These are phyloP conservation scores for Ustilago curta DNA, from an alignment of 1,284 basidiomycete genomes.

Conservation along the genomic window DNA sequence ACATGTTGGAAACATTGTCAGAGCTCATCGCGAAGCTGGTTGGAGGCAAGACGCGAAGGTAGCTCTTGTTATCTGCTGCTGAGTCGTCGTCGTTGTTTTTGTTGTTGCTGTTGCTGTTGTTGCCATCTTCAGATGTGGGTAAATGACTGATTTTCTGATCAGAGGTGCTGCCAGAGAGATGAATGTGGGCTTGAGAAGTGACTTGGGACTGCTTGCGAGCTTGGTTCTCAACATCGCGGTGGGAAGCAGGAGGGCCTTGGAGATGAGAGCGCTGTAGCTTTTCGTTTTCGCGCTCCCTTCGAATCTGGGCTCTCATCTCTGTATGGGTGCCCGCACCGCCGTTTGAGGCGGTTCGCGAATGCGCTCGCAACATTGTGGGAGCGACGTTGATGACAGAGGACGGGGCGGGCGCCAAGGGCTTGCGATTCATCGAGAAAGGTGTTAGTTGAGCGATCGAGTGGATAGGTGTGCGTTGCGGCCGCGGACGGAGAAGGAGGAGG, in stretches of 20 bases:
- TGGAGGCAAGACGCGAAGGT: conserved; percentile 31
- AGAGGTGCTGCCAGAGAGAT: conserved; percentile 30
- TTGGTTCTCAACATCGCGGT: conserved; percentile 6
- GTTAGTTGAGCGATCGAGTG: background rate
- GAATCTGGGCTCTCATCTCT: conserved; percentile 50
- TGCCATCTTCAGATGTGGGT: conserved; percentile 13
- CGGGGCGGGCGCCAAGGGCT: conserved; percentile 24
- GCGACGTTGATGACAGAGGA: conserved; percentile 39
- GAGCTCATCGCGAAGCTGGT: conserved; percentile 34
- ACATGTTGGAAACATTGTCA: conserved; percentile 40
- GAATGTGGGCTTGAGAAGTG: conserved; percentile 3
- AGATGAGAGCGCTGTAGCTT: conserved; percentile 13
- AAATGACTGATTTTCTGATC: conserved; percentile 38
- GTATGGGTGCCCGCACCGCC: conserved; percentile 52
- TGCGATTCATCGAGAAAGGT: conserved; percentile 34
- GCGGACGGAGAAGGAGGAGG: conserved; percentile 4
- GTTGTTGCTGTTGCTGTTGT: background rate
- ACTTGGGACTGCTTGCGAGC: conserved; percentile 8
- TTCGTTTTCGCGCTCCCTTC: conserved; percentile 48
- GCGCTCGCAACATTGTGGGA: conserved; percentile 26
- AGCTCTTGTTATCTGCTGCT: conserved; percentile 17
- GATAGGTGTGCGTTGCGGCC: background rate
- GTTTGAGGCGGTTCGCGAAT: conserved; percentile 39
- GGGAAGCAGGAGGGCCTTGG: conserved; percentile 2
- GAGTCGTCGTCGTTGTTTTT: conserved; percentile 6